Base-by-base conservation (phyloP, 257 asterid species). In the Solanum megistacrolobum region DNA sequence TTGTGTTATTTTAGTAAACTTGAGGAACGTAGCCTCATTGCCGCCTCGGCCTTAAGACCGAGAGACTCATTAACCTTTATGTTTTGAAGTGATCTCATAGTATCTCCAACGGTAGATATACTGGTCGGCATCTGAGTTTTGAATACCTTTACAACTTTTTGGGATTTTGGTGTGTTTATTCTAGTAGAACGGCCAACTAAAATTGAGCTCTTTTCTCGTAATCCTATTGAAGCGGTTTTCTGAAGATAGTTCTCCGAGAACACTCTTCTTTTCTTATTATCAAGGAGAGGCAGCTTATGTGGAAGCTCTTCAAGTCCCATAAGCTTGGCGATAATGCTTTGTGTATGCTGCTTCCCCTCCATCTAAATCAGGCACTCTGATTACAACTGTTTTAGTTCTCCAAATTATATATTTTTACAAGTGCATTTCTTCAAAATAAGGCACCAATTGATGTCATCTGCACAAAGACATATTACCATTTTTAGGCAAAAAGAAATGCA, bases 161-260 rank as follows among this genome's bases (percentile, higher is more conserved):
- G 60, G 60, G 25, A 87, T 83, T 83, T 88, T 48, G 84, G 87
- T 86, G 86, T 89, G 74, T 79, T 65, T 46, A 25, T 55, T 43
- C 90, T 86, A 81, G 79, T 9, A 35, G 88, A 84, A 52, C 48
- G 89, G 60, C 87, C 87, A 69, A 32, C 46, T 36, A 74, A 68
- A 90, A 92, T 23, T 71, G 89, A 88, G 87, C 94, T 93, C 85
- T 92, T 92, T 27, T 79, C 91, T 21, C 91, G 87, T 69, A 87
- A 60, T 36, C 94, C 94, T 73, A 95, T 46, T 7, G 92, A 92
- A 89, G 96, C 92, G 52, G 89, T 89, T 89, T 91, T 95, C 18
- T 87, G 88, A 76, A 94, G 69, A 90, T 95, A 95, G 21, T 90
- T 86, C 35, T 93, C 94, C 12, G 98, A 95, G 58, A 93, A 91